Conservation (phyloP, 2,329 filamentous ascomycete species). For the Alternaria hordeiaustralica region DNA sequence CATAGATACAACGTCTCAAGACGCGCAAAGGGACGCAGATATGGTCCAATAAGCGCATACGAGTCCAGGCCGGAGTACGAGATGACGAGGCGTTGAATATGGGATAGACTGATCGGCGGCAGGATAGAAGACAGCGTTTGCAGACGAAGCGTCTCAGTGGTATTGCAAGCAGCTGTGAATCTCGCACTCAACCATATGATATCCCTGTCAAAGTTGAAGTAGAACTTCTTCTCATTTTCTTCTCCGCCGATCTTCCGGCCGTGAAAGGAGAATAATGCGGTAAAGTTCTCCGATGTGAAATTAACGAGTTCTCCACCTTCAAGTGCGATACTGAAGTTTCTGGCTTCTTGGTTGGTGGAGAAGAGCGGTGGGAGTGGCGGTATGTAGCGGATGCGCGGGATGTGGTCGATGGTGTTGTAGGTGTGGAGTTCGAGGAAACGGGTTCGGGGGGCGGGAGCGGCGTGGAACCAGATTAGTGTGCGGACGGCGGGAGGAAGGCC, state of each 20-base stretch:
- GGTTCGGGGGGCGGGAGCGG: conserved; percentile 11
- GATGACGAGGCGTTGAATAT: background rate
- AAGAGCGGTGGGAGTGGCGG: conserved; percentile 18
- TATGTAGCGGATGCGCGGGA: conserved; percentile 13
- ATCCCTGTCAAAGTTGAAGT: conserved; percentile 16
- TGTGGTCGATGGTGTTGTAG: conserved; percentile 11
- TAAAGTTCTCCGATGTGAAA: background rate
- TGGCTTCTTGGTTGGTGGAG: conserved; percentile 7
- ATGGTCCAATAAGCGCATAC: conserved; percentile 4
- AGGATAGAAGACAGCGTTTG: background rate
- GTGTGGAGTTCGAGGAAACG: conserved; percentile 22
- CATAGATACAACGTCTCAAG: conserved; percentile 19
- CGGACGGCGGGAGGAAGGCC: conserved; percentile 2
- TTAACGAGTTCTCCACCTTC: conserved; percentile 13
- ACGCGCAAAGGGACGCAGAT: background rate
- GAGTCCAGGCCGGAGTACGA: conserved; percentile 12
- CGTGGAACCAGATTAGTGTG: conserved; percentile 9
- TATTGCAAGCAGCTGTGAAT: conserved; percentile 5
- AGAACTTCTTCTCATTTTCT: background rate
- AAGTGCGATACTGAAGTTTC: conserved; percentile 8
- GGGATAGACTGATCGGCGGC: background rate
- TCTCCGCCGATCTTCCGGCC: background rate
- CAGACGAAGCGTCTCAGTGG: conserved; percentile 16
- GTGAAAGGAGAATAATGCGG: background rate
- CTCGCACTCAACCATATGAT: conserved; percentile 19